phyloP scores from a whole-genome alignment of 441 rosid genomes.

The Jatropha podagrica region DNA sequence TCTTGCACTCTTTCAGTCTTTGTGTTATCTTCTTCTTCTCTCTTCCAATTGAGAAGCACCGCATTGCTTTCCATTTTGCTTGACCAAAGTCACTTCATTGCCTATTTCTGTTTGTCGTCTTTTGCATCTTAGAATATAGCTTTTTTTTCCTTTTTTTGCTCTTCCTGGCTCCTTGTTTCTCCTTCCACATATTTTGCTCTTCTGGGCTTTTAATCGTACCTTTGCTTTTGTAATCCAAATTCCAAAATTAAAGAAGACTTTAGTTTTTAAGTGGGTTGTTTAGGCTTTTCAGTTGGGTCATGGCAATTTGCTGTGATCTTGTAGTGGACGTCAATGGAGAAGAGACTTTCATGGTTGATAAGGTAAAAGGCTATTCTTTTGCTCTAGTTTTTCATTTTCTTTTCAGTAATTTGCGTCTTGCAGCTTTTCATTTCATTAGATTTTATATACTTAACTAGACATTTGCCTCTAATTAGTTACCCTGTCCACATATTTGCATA shows the following conservation, averaged over 20 bases:
- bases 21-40: conserved; percentile 19
- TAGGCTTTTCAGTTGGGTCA: conserved; percentile 33
- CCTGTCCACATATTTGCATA: conserved; percentile 1
- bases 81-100: conserved; percentile 36
- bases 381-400: neutral
- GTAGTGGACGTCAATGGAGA: conserved; percentile 93
- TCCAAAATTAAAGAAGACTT: conserved; percentile 24
- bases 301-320: conserved; percentile 84
- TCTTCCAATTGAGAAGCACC: conserved; percentile 25
- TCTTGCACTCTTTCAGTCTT: conserved; percentile 12
- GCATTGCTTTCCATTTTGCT: conserved; percentile 31
- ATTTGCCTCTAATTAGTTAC: neutral
- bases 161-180: conserved; percentile 34
- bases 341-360: conserved; percentile 72
- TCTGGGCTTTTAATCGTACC: conserved; percentile 19
- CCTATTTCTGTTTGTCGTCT: conserved; percentile 55
- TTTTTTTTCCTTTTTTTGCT: neutral
- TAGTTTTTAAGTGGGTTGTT: conserved; percentile 41
- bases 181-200: conserved; percentile 28
- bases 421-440: neutral
- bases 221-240: conserved; percentile 5
- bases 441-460: neutral
- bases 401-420: neutral
- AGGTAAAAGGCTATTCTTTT: conserved; percentile 41
- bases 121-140: conserved; percentile 35